Conservation (phyloP, 371 early-diverging fungal species). For the Mucor irregularis region DNA sequence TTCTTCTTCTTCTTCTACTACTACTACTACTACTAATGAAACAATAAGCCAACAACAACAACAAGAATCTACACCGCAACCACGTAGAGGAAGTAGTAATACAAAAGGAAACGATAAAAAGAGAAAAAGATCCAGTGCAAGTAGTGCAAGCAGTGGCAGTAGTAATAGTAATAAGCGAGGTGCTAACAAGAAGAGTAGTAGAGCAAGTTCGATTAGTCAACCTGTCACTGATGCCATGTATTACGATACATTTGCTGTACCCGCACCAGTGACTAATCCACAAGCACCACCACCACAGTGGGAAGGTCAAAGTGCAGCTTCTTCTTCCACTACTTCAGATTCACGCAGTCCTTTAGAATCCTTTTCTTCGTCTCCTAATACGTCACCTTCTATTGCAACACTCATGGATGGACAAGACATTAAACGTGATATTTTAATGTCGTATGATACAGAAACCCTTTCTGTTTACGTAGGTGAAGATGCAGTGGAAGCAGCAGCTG, state of each 20-base stretch:
- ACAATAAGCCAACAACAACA: constrained; percentile 17
- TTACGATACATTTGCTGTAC: constrained; percentile 9
- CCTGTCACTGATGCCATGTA: no score
- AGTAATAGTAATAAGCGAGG: constrained; percentile 7
- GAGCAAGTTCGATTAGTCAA: no score
- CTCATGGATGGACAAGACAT: neutral
- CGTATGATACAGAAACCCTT: constrained; percentile 10
- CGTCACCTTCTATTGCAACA: constrained; percentile 6
- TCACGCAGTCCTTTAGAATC: constrained; percentile 26
- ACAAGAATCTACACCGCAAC: no score
- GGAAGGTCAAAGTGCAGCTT: constrained; percentile 18
- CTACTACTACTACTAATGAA: neutral
- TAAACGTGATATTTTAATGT: neutral
- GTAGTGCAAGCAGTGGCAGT: neutral
- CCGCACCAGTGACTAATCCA: no score
- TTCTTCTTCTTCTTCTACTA: no score
- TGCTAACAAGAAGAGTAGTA: neutral
- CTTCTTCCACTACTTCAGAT: constrained; percentile 24
- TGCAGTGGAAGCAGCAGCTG: constrained; percentile 49
- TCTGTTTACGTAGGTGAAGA: constrained; percentile 30
- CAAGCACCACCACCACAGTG: constrained; percentile 2
- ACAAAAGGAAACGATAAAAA: constrained; percentile 8
- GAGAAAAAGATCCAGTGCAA: constrained; percentile 5
- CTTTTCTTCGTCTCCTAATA: constrained; percentile 11
- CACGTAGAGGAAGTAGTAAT: constrained; percentile 8